Evolutionary conservation across 768 basidiomycete species (phyloP), one percentile per base, ranked within the genome.

Genomic region (Pholiota molesta): DNA sequence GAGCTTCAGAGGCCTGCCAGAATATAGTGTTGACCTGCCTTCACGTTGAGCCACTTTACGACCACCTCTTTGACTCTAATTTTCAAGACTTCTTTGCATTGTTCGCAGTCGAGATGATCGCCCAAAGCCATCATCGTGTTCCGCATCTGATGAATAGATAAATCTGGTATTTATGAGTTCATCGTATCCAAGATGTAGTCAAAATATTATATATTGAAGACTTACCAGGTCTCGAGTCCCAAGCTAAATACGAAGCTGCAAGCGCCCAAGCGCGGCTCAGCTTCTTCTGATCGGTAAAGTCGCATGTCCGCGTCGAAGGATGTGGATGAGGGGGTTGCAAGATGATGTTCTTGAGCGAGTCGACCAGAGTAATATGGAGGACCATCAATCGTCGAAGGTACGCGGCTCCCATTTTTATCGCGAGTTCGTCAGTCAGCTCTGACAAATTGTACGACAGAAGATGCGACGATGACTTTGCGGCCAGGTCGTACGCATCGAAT

Each of bases 241-340:
- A 79, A 10, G 70, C 71, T 3, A 79, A 62, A 65, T 73, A 73
- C 0, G 78, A 74, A 8, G 76, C 64, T 4, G 73, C 73, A 4
- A 79, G 65, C 3, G 74, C 72, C 79, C 79, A 81, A 5, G 76
- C 74, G n/a, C 78, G 68, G n/a, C 66, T 69, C 19, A 79, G 54
- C 16, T 66, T 68, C 54, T 73, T 75, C 68, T 79, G 79, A n/a
- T 74, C 70, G 0, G 13, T 40, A 55, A 74, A 74, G 39, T 62
- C 66, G 59, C 79, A 81, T 11, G 66, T 57, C 9, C 57, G 52
- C 1, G 69, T 73, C 0, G 71, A 68, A 0, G 73, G 64, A 61
- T 79, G 79, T 0, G 71, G 66, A 28, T 68, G 65, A 0, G 75
- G 76, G 8, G 74, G 73, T 16, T 60, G 62, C 1, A 75, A 55